Percentiles rank a stretch among this genome's conserved stretches.
phyloP scores from a whole-genome alignment of 345 rosid species.

The Lepidium sativum region DNA sequence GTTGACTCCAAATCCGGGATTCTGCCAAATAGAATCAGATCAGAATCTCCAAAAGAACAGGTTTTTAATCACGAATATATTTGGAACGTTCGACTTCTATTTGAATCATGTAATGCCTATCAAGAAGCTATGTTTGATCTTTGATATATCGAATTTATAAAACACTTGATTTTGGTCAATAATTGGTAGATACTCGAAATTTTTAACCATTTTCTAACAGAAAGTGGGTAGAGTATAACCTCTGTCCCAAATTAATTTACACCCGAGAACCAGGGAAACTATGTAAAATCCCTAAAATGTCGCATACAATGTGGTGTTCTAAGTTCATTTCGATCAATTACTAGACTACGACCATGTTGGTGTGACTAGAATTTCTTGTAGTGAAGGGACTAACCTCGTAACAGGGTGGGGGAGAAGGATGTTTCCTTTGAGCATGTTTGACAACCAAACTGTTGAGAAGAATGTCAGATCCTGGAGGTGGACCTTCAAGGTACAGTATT shows the following conservation, averaged over 20 bases:
- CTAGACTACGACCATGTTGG: neutral
- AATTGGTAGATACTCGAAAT: too few relatives aligned
- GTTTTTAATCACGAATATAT: neutral
- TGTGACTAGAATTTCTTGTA: neutral
- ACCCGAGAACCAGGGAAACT: too few relatives aligned
- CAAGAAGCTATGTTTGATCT: neutral
- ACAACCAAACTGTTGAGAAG: slow-evolving; percentile 59
- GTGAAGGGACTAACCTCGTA: slow-evolving; percentile 41
- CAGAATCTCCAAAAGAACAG: neutral
- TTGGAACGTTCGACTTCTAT: neutral
- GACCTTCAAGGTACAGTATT: slow-evolving; percentile 76
- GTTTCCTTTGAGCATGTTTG: slow-evolving; percentile 58
- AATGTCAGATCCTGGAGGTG: slow-evolving; percentile 76
- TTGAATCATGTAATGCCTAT: neutral
- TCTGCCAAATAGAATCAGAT: slow-evolving; percentile 25
- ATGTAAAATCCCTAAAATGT: too few relatives aligned
- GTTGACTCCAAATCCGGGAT: slow-evolving; percentile 63
- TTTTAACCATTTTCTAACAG: too few relatives aligned
- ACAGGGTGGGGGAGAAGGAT: slow-evolving; percentile 47
- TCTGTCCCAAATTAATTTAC: too few relatives aligned
- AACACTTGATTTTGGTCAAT: too few relatives aligned
- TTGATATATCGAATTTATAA: too few relatives aligned
- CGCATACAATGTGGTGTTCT: too few relatives aligned
- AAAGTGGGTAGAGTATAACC: too few relatives aligned
- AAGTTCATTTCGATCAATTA: too few relatives aligned